Evolutionary conservation across 2,329 filamentous ascomycete species (phyloP).

Genomic region (Aspergillus felis): DNA sequence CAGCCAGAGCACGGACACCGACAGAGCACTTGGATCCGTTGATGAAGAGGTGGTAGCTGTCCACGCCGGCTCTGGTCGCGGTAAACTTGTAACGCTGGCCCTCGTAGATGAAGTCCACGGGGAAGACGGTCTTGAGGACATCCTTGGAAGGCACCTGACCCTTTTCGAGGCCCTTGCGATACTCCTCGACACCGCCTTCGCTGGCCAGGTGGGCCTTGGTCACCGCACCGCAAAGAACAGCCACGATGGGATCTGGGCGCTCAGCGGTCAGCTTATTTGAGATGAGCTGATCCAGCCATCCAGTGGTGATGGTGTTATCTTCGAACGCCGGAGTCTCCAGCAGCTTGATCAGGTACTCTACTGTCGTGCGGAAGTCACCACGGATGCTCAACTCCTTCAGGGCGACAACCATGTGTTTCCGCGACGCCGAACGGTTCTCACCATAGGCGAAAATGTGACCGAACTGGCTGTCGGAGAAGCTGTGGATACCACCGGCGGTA

Average conservation of each 20-base stretch:
- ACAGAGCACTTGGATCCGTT: constrained; percentile 96
- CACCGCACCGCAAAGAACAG: constrained; percentile 91
- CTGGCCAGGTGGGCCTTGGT: constrained; percentile 95
- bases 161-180: constrained; percentile 85
- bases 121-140: constrained; percentile 94
- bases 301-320: constrained; percentile 98
- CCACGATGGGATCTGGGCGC: constrained; percentile 86
- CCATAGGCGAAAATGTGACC: constrained; percentile 99
- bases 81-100: constrained; percentile 97
- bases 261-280: constrained; percentile 96
- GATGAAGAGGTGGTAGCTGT: constrained; percentile 98
- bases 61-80: constrained; percentile 81
- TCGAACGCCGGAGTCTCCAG: constrained; percentile 97
- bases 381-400: constrained; percentile 99
- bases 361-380: constrained; percentile 97
- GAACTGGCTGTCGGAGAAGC: constrained; percentile 98
- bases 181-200: constrained; percentile 82
- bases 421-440: constrained; percentile 90
- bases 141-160: constrained; percentile 97
- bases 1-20: constrained; percentile 85
- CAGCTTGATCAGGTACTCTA: constrained; percentile 98
- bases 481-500: constrained; percentile 95
- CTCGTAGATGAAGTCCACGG: constrained; percentile 98
- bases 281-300: constrained; percentile 98
- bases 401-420: constrained; percentile 99